Conservation (phyloP, 2,329 filamentous ascomycete genomes). For the Penicillium carneum region DNA sequence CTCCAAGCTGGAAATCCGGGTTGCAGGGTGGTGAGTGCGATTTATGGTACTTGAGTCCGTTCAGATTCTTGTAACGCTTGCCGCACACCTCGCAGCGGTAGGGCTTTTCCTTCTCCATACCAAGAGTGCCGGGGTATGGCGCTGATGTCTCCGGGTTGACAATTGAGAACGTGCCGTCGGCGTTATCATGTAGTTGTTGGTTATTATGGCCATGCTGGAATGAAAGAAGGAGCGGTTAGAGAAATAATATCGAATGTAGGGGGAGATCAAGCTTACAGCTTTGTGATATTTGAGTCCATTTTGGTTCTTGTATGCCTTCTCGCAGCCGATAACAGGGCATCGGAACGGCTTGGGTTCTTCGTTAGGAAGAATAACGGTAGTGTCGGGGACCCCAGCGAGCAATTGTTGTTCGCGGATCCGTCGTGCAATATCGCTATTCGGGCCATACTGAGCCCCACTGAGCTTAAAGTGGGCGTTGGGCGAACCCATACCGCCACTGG, state of each 20-base stretch:
- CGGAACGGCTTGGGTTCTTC: conserved; percentile 98
- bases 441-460: conserved; percentile 75
- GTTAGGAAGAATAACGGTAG: conserved; percentile 61
- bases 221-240: conserved; percentile 17
- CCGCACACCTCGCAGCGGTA: conserved; percentile 97
- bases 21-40: conserved; percentile 88
- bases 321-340: conserved; percentile 96
- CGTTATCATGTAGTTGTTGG: conserved; percentile 94
- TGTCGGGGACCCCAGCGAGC: conserved; percentile 62
- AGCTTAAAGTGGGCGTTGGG: conserved; percentile 76
- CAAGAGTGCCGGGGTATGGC: conserved; percentile 91
- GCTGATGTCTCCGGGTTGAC: conserved; percentile 94
- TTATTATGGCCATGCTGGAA: conserved; percentile 86
- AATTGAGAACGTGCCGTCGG: conserved; percentile 96
- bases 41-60: conserved; percentile 94
- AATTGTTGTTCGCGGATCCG: conserved; percentile 70
- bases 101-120: conserved; percentile 99
- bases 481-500: conserved; percentile 73
- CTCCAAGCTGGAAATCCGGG: conserved; percentile 72
- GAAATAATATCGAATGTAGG: conserved; percentile 29
- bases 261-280: conserved; percentile 59
- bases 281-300: conserved; percentile 94
- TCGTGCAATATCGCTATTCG: conserved; percentile 76
- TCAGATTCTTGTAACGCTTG: conserved; percentile 98
- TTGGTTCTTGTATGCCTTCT: conserved; percentile 99